phyloP scores from a whole-genome alignment of 2,329 filamentous ascomycete genomes.

The Penicillium polonicum region DNA sequence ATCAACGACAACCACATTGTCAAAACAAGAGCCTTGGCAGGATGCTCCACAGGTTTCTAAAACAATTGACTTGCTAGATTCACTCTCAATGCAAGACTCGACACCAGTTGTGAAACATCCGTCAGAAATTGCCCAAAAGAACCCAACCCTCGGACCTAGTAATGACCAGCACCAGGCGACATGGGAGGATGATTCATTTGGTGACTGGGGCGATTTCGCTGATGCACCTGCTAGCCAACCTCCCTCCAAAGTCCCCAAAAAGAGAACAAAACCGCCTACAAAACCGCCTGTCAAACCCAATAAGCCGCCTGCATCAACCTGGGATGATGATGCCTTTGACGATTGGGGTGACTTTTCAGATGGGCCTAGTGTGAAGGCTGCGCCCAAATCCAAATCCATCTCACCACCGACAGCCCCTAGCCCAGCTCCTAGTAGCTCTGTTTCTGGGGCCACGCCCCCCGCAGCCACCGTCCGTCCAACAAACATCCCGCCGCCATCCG shows the following conservation, averaged over 20 bases:
- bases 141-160: conserved; percentile 6
- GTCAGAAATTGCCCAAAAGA: neutral
- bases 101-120: conserved; percentile 7
- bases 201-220: conserved; percentile 24
- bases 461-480: conserved; percentile 59
- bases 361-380: conserved; percentile 12
- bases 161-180: conserved; percentile 15
- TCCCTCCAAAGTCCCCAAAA: conserved; percentile 15
- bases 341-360: conserved; percentile 26
- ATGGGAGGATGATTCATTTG: conserved; percentile 21
- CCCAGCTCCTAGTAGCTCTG: conserved; percentile 15
- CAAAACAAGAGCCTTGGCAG: conserved; percentile 1
- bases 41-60: neutral
- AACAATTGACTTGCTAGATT: conserved; percentile 30
- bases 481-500: conserved; percentile 84
- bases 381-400: conserved; percentile 4
- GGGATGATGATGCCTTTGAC: conserved; percentile 23
- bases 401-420: conserved; percentile 9
- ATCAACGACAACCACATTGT: neutral
- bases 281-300: conserved; percentile 12
- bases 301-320: conserved; percentile 12
- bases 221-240: conserved; percentile 12
- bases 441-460: conserved; percentile 14
- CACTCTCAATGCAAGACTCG: conserved; percentile 30
- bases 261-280: conserved; percentile 1